Evolutionary conservation across 2,329 filamentous ascomycete species (phyloP).

Genomic region (Sarocladium strictum): DNA sequence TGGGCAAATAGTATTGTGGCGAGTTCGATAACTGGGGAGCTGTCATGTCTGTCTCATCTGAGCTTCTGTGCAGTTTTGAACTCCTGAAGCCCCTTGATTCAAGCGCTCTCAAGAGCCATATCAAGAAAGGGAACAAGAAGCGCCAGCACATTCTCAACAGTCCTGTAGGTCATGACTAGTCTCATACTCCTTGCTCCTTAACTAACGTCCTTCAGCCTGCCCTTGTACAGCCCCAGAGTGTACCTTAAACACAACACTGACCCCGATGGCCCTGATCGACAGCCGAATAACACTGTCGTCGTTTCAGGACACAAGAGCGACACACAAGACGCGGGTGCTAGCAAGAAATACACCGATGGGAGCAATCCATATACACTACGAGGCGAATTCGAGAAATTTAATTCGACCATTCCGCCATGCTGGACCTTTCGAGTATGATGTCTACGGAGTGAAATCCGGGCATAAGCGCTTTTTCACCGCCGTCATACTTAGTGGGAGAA

Average conservation of each 20-base stretch:
- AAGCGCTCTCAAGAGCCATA: conserved; percentile 93
- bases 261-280: not conserved
- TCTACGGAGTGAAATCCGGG: conserved; percentile 3
- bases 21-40: conserved; percentile 99
- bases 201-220: conserved; percentile 37
- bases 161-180: conserved; percentile 61
- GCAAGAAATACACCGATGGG: not conserved
- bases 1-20: conserved; percentile 73
- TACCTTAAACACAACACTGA: not conserved
- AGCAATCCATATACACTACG: not conserved
- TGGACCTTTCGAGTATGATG: not conserved
- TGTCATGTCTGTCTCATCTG: conserved; percentile 94
- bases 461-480: not conserved
- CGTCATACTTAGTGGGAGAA: not conserved
- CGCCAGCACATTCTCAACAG: conserved; percentile 93
- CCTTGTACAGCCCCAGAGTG: conserved; percentile 50
- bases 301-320: not conserved
- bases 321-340: too few species aligned
- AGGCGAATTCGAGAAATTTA: not conserved
- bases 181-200: not conserved
- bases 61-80: conserved; percentile 95
- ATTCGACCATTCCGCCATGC: not conserved
- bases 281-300: too few species aligned
- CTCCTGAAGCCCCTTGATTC: conserved; percentile 94
- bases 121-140: conserved; percentile 96